phyloP scores from a whole-genome alignment of 352 stramenopile species.

The Globisporangium solare region DNA sequence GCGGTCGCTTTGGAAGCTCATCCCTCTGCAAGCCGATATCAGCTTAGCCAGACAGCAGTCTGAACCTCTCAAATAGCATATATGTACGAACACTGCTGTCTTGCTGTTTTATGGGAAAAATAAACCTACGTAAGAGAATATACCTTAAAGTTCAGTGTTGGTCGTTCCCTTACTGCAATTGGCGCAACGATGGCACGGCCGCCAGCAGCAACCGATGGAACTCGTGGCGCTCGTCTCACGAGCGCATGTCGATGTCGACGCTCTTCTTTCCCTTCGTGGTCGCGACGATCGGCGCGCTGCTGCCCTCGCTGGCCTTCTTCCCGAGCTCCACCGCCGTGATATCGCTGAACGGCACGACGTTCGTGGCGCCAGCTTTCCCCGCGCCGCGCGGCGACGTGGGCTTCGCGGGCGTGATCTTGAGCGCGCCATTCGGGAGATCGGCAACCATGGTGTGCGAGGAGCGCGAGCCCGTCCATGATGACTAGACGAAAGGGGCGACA shows the following conservation, averaged over 20 bases:
- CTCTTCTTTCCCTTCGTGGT: slow-evolving; percentile 20
- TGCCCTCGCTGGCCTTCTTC: slow-evolving; percentile 3
- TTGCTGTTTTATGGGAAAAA: no score
- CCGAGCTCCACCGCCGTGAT: slow-evolving; percentile 34
- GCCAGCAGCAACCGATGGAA: slow-evolving; percentile 15
- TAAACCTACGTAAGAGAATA: no score
- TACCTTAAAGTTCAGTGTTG: no score
- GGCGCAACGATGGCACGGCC: slow-evolving; percentile 17
- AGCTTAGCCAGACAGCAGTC: no score
- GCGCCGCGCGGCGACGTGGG: slow-evolving; percentile 22
- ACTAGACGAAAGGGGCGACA: slow-evolving; percentile 8
- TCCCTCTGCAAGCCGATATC: slow-evolving; percentile 5
- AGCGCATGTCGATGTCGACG: slow-evolving; percentile 44
- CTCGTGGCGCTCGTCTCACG: slow-evolving; percentile 26
- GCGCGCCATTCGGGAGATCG: slow-evolving; percentile 15
- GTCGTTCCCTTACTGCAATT: neutral
- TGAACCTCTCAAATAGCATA: slow-evolving; percentile 11
- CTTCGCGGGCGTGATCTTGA: slow-evolving; percentile 28
- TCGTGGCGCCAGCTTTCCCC: slow-evolving; percentile 20
- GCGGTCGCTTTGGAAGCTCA: no score
- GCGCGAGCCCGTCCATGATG: slow-evolving; percentile 40
- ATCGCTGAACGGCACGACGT: slow-evolving; percentile 23
- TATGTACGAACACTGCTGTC: neutral
- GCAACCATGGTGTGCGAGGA: slow-evolving; percentile 32
- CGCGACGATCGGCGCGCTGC: slow-evolving; percentile 13